Conservation (phyloP, 2,329 filamentous ascomycete species). For the Neonectria coccinea region DNA sequence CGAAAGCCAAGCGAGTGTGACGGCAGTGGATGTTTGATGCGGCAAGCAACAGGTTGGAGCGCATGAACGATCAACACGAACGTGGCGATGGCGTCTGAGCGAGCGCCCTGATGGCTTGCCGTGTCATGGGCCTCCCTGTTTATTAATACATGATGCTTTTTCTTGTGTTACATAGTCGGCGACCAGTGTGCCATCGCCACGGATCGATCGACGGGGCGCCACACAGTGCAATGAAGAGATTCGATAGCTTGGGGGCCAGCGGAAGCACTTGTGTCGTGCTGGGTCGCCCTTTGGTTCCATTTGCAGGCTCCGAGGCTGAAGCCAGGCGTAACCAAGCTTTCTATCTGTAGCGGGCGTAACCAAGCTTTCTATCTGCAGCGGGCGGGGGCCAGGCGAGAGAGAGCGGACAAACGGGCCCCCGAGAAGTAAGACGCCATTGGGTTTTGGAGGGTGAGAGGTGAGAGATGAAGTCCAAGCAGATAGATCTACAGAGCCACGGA, state of each 20-base stretch:
- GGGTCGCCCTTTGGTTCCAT: neutral
- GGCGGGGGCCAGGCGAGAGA: too few species aligned
- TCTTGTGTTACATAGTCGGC: neutral
- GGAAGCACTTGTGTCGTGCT: neutral
- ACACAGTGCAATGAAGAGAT: neutral
- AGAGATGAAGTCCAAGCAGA: neutral
- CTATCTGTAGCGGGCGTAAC: neutral
- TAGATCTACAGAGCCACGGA: neutral
- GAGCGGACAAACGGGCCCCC: neutral
- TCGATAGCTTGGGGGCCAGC: neutral
- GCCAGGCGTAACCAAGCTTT: neutral
- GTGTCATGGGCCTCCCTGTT: neutral
- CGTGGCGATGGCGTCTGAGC: neutral
- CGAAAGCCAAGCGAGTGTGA: neutral
- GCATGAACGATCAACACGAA: neutral
- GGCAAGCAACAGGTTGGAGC: neutral
- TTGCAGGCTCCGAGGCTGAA: neutral
- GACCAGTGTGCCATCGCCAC: neutral
- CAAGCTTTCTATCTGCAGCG: too few species aligned
- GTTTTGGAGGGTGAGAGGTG: neutral
- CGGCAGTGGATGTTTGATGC: neutral
- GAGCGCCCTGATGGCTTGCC: neutral
- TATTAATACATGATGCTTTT: neutral
- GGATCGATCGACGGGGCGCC: constrained; percentile 1
- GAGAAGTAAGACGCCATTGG: neutral